These are phyloP conservation scores for Alternaria brassicae DNA, from an alignment of 2,329 filamentous ascomycete species.

Conservation along the genomic window DNA sequence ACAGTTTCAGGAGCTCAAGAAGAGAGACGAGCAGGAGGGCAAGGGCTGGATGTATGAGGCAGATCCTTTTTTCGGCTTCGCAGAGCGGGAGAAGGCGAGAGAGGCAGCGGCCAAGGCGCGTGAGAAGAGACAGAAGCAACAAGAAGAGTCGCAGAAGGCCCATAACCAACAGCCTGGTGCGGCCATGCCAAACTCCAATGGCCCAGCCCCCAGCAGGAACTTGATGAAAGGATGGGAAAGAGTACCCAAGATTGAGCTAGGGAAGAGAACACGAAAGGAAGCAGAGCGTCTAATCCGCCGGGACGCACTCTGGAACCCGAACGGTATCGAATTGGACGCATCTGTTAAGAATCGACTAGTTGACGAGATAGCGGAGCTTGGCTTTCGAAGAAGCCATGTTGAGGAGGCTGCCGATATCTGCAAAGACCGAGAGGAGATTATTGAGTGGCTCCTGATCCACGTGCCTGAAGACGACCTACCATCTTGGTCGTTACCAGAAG, in stretches of 20 bases:
- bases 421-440: conserved; percentile 87
- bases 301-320: conserved; percentile 86
- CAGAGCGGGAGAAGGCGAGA: conserved; percentile 80
- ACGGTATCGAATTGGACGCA: conserved; percentile 70
- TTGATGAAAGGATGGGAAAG: conserved; percentile 78
- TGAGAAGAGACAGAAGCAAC: conserved; percentile 65
- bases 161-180: conserved; percentile 56
- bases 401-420: conserved; percentile 87
- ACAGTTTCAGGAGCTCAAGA: conserved; percentile 83
- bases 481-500: conserved; percentile 87
- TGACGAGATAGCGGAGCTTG: conserved; percentile 77
- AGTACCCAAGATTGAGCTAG: conserved; percentile 93
- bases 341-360: conserved; percentile 66
- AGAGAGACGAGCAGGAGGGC: conserved; percentile 77
- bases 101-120: conserved; percentile 79
- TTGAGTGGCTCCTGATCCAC: conserved; percentile 96
- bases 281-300: conserved; percentile 81
- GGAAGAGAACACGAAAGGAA: conserved; percentile 76
- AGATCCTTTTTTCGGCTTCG: conserved; percentile 84
- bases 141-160: conserved; percentile 68
- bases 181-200: conserved; percentile 37
- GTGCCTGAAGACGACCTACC: conserved; percentile 98
- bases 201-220: conserved; percentile 45
- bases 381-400: conserved; percentile 87
- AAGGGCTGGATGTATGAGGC: conserved; percentile 92